Evolutionary conservation across 2,329 filamentous ascomycete species (phyloP), one percentile per base, ranked within the genome.

Genomic region (Aspergillus piperis): DNA sequence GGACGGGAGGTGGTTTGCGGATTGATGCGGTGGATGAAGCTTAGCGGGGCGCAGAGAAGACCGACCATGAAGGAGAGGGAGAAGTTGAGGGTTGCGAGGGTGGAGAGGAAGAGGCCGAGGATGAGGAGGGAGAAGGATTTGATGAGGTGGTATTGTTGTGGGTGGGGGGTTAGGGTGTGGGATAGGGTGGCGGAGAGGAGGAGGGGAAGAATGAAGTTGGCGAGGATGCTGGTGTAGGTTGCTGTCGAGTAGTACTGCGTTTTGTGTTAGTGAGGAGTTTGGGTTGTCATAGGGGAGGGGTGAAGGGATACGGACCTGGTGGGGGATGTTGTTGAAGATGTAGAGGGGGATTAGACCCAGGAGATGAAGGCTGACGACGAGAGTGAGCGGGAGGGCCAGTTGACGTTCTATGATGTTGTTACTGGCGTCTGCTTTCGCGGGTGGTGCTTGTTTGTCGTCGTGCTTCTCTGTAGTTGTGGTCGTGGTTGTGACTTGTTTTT

Each of bases 41-140:
- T 88, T 13, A 98, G 81, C 0, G 94, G 94, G 3, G 86, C 81
- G 47, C 91, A 87, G 49, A 94, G 80, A 2, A 98, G 80, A 39
- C 95, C 95, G 54, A 97, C 82, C 39, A 96, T 81, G 72, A 98
- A 89, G 51, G 92, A 88, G 13, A 97, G 87, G 3, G 90, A 92
- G 82, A 99, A 99, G 78, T 99, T 99, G 54, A 99, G 85, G 0
- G 94, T 99, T 2, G 95, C 94, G 11, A 99, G 88, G 0, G 93
- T 90, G 11, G 93, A 93, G 65, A 99, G 87, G 69, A 92, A 93
- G 81, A 97, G 91, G 69, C 95, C 95, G 0, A 98, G 85, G 8
- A 96, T 82, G 11, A 99, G 86, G n/a, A 98, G 86, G 5, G 92
- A 96, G 80, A 98, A 92, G 60, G 90, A 95, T 73, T 96, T 93